These are phyloP conservation scores for Komagataea norvegica DNA, from an alignment of 1,139 yeast species.

Conservation along the genomic window DNA sequence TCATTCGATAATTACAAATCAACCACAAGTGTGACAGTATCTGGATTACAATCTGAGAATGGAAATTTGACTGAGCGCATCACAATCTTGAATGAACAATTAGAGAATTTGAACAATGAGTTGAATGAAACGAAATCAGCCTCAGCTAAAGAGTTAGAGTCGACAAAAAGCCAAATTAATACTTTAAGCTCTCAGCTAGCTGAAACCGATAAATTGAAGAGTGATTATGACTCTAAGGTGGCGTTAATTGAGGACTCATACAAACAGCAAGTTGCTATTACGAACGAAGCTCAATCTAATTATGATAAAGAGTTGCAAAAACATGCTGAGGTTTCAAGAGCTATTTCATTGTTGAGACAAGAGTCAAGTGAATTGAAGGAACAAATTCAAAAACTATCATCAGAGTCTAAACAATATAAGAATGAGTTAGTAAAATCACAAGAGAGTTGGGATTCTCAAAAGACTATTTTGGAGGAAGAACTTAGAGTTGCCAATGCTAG, in stretches of 20 bases:
- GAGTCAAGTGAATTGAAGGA: constrained; percentile 36
- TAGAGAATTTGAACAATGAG: constrained; percentile 33
- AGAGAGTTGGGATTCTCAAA: constrained; percentile 42
- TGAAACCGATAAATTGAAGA: constrained; percentile 30
- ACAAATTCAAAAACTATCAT: constrained; percentile 34
- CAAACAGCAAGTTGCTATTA: constrained; percentile 45
- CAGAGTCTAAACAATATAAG: constrained; percentile 31
- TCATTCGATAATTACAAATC: constrained; percentile 41
- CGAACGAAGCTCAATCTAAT: constrained; percentile 49
- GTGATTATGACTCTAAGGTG: constrained; percentile 36
- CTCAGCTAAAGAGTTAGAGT: constrained; percentile 23
- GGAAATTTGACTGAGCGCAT: constrained; percentile 34
- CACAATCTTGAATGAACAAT: constrained; percentile 33
- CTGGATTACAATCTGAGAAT: constrained; percentile 31
- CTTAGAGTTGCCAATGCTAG: constrained; percentile 42
- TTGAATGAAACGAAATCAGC: constrained; percentile 17
- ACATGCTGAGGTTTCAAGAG: constrained; percentile 49
- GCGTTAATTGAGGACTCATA: constrained; percentile 42
- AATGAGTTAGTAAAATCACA: constrained; percentile 33
- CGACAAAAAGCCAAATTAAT: constrained; percentile 19
- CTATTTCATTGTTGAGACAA: constrained; percentile 41
- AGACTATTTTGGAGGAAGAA: constrained; percentile 47
- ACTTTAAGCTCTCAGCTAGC: constrained; percentile 18
- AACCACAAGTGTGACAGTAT: constrained; percentile 29
- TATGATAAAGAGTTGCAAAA: constrained; percentile 56